Evolutionary conservation across 257 asterid species (phyloP), one percentile per base, ranked within the genome.

Genomic region (Nicotiana undulata): DNA sequence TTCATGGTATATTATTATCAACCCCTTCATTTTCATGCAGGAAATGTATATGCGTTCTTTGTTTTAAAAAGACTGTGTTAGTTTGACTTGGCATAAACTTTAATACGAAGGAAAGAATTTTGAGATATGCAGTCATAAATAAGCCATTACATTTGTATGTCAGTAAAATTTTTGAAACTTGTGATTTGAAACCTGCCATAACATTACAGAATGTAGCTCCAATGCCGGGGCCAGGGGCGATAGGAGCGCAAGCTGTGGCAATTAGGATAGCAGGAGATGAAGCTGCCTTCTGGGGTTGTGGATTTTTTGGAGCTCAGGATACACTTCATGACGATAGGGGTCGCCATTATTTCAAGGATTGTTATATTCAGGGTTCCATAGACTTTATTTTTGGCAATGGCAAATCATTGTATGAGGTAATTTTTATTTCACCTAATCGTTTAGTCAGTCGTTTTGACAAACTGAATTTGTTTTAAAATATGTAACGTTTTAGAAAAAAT

Each of bases 361-460:
- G 97, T 79, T 92, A 91, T 15, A 89, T 95, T 31, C 99, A 95
- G 75, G 99, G 99, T 13, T 95, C 99, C 11, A 93, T 95, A 1
- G 98, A 95, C 82, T 95, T 95, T 77, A 91, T 95, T 79, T 95
- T 95, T 81, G 98, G 99, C n/a, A 95, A 95, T 56, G 99, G 86
- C 1, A 95, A 90, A 83, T 95, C 98, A 34, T 84, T 90, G 31
- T 95, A 93, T 55, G 96, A 95, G 98, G 99, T 94, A 49, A 76
- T 28, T 24, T 55, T 53, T 15, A 76, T 18, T 68, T 31, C 31
- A 67, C 17, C 51, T 67, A 67, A 67, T 20, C 53, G 2, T 16
- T 63, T 63, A 9, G 44, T 34, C 1, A 0, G 40, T 34, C 40
- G 40, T 34, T 34, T 34, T 34, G 40, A 34, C 40, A 34, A 34